Evolutionary conservation across 2,329 filamentous ascomycete species (phyloP).

Genomic region (Aspergillus ruber): DNA sequence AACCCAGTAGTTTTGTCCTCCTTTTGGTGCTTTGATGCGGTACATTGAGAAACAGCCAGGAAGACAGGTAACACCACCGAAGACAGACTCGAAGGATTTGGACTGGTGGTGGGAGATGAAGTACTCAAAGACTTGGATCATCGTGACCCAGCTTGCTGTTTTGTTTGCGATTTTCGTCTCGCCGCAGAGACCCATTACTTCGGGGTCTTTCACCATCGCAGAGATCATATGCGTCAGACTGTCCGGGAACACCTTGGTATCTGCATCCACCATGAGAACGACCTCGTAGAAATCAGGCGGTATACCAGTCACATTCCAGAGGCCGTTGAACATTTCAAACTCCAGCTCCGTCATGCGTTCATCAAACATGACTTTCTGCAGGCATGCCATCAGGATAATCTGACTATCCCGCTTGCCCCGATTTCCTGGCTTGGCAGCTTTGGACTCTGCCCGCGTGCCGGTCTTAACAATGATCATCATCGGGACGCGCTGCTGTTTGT

Average conservation of each 20-base stretch:
- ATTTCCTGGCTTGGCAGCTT: slow-evolving; percentile 84
- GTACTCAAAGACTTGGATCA: slow-evolving; percentile 99
- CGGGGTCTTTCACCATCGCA: slow-evolving; percentile 97
- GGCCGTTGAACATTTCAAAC: slow-evolving; percentile 98
- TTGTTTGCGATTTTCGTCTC: slow-evolving; percentile 99
- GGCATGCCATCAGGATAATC: slow-evolving; percentile 97
- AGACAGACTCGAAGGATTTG: slow-evolving; percentile 97
- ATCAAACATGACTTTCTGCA: slow-evolving; percentile 99
- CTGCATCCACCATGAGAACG: slow-evolving; percentile 97
- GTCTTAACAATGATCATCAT: slow-evolving; percentile 98
- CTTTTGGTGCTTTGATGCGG: slow-evolving; percentile 97
- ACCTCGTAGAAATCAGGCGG: slow-evolving; percentile 97
- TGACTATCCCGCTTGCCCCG: slow-evolving; percentile 98
- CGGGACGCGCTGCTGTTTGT: slow-evolving; percentile 92
- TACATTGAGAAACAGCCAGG: slow-evolving; percentile 99
- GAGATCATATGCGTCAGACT: slow-evolving; percentile 98
- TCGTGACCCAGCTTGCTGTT: slow-evolving; percentile 85
- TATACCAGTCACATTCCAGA: slow-evolving; percentile 98
- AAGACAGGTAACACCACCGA: slow-evolving; percentile 97
- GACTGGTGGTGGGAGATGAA: slow-evolving; percentile 97
- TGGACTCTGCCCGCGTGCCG: slow-evolving; percentile 80
- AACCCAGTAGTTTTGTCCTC: slow-evolving; percentile 98
- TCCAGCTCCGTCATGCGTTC: slow-evolving; percentile 99
- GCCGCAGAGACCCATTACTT: slow-evolving; percentile 97
- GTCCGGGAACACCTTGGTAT: slow-evolving; percentile 98